phyloP scores from a whole-genome alignment of 2,329 filamentous ascomycete species.

The Geosmithia morbida region DNA sequence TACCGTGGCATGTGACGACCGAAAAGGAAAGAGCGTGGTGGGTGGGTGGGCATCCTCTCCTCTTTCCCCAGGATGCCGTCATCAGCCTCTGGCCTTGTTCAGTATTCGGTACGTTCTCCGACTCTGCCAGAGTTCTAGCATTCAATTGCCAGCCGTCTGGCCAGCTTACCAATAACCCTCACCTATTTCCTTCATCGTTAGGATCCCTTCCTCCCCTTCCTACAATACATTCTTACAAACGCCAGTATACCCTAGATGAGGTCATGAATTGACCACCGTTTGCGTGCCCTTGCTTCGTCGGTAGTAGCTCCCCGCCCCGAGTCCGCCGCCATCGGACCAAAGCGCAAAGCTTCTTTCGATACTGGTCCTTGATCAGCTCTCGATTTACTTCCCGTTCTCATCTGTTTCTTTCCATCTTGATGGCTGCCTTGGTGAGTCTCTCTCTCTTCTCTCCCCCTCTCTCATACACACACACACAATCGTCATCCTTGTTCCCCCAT shows the following conservation, averaged over 20 bases:
- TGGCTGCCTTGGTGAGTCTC: slow-evolving; percentile 12
- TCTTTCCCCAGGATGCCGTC: background rate
- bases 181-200: no score
- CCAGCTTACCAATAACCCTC: background rate
- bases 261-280: background rate
- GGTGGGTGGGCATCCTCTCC: background rate
- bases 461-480: no score
- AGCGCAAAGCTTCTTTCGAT: background rate
- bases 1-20: no score
- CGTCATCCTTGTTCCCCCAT: background rate
- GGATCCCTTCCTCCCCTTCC: no score
- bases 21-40: background rate
- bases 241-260: background rate
- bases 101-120: background rate
- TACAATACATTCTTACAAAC: no score
- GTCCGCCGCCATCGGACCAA: background rate
- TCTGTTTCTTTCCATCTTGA: slow-evolving; percentile 4
- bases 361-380: background rate
- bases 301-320: background rate
- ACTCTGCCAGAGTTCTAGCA: background rate
- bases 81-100: background rate
- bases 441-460: background rate
- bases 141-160: background rate
- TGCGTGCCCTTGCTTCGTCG: background rate
- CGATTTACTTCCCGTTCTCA: background rate